Evolutionary conservation across 1,139 yeast genomes (phyloP).

Genomic region (Suzukiozyma palmioleophila): DNA sequence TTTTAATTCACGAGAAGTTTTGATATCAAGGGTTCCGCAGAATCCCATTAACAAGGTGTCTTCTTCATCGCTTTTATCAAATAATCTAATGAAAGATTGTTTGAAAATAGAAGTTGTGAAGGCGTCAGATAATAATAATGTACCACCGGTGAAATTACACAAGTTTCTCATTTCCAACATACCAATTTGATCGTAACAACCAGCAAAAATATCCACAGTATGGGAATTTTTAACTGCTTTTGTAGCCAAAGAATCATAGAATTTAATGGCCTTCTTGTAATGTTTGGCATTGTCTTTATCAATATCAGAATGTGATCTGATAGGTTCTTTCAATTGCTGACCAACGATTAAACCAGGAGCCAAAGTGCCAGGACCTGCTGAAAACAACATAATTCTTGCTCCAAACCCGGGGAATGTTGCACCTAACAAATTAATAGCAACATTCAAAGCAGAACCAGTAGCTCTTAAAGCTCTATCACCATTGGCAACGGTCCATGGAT

Average conservation of each 20-base stretch:
- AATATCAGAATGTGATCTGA: slow-evolving; percentile 94
- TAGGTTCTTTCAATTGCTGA: slow-evolving; percentile 87
- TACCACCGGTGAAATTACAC: slow-evolving; percentile 91
- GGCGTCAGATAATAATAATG: slow-evolving; percentile 84
- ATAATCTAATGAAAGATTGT: slow-evolving; percentile 85
- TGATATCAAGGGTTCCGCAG: slow-evolving; percentile 79
- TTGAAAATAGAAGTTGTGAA: slow-evolving; percentile 96
- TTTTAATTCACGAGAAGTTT: slow-evolving; percentile 85
- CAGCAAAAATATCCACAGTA: slow-evolving; percentile 90
- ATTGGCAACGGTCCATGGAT: slow-evolving; percentile 89
- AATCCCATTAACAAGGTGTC: slow-evolving; percentile 86
- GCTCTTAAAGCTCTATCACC: slow-evolving; percentile 89
- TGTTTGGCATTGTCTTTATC: slow-evolving; percentile 78
- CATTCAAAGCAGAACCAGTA: slow-evolving; percentile 87
- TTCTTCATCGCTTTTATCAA: slow-evolving; percentile 71
- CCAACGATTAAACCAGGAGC: slow-evolving; percentile 95
- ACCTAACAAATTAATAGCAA: slow-evolving; percentile 80
- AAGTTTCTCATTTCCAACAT: slow-evolving; percentile 93
- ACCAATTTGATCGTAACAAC: slow-evolving; percentile 97
- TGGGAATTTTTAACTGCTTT: slow-evolving; percentile 73
- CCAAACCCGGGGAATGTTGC: slow-evolving; percentile 87
- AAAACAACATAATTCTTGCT: slow-evolving; percentile 83
- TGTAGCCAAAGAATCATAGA: slow-evolving; percentile 73
- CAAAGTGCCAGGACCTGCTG: slow-evolving; percentile 95
- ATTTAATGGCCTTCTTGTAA: slow-evolving; percentile 84